Base-by-base conservation (phyloP, 768 basidiomycete genomes). In the Cantharellus anzutake region DNA sequence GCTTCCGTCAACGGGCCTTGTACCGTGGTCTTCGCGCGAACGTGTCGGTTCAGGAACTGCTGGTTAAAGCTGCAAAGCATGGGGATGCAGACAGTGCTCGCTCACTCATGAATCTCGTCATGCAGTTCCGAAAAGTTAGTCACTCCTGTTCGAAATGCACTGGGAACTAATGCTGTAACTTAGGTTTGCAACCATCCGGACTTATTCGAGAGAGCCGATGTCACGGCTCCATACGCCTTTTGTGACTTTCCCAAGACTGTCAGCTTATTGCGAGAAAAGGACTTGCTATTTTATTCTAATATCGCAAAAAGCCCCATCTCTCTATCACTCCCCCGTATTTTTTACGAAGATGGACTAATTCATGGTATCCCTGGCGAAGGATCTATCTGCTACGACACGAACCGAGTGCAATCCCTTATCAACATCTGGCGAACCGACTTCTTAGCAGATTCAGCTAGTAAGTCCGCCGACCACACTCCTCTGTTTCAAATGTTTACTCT, bases 131-230 rank as follows among this genome's bases (percentile, higher is more conserved):
- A 65, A 99, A 99, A 76, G 90, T 87, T 59, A 37, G 71, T 34
- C 42, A 40, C 40, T 11, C 16, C 41, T 56, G 50, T 20, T 16
- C 2, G 4, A 42, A 11, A 55, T 44, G 29, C 39, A 16, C 51
- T 16, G 16, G 35, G 35, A n/a, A 39, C 38, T 37, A 48, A 62
- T 44, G 35, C 5, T n/a, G 3, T 34, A 40, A 50, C 14, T 61
- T 56, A 88, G 86, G 90, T 94, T 63, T 98, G 94, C 76, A 98
- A 97, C 66, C 96, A 99, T 65, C 96, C 96, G 0, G 94, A 98
- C 68, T 77, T 99, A 38, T 99, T 99, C 69, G 92, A 98, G 69
- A 81, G 96, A 14, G 93, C 93, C 37, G 96, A 98, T 69, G 93
- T 99, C 48, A 77, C 85, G 5, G 86, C 93, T 0, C 93, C 96